These are phyloP conservation scores for Apiospora hydei DNA, from an alignment of 2,329 filamentous ascomycete genomes.

Conservation along the genomic window DNA sequence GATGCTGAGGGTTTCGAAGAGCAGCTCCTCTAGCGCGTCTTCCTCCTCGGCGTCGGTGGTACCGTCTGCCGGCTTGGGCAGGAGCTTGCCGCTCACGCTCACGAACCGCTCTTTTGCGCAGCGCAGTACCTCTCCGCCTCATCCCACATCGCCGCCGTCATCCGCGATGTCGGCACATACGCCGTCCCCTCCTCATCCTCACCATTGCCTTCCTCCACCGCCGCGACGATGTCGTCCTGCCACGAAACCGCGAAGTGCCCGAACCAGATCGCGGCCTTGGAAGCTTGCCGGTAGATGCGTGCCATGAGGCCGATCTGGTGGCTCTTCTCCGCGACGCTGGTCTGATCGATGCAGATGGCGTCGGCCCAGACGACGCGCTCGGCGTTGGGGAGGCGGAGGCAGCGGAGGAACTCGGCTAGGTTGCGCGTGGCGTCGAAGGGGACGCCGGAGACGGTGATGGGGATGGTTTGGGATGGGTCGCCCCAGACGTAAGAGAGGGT, in stretches of 20 bases:
- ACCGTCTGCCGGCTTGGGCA: neutral
- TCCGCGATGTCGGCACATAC: neutral
- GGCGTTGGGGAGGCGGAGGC: neutral
- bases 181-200: neutral
- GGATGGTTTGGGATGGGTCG: neutral
- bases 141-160: conserved; percentile 9
- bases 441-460: conserved; percentile 6
- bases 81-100: neutral
- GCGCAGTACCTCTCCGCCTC: neutral
- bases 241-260: neutral
- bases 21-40: neutral
- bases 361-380: neutral
- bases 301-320: conserved; percentile 15
- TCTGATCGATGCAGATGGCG: conserved; percentile 16
- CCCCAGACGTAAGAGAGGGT: conserved; percentile 19
- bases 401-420: neutral
- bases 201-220: neutral
- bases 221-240: neutral
- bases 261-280: conserved; percentile 12
- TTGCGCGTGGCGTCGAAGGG: conserved; percentile 15
- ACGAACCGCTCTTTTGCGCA: neutral
- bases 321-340: neutral
- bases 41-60: too few relatives aligned
- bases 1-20: neutral
- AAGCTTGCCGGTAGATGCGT: neutral